Evolutionary conservation across 768 basidiomycete genomes (phyloP), one percentile per base, ranked within the genome.

Genomic region (Cystofilobasidium bisporidii): DNA sequence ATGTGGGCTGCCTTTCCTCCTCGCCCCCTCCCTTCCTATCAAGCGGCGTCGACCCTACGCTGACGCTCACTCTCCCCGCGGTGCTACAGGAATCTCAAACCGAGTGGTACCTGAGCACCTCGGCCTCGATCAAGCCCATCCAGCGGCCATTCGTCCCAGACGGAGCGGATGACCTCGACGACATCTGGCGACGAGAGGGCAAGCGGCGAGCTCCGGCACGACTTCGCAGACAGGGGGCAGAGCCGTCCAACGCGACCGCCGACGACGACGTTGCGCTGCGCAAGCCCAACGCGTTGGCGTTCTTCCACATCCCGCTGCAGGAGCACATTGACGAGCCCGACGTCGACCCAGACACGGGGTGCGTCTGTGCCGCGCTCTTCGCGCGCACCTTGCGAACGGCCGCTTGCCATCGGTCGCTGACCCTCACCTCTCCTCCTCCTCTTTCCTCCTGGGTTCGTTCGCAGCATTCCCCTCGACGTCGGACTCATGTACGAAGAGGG

Each of bases 241-340:
- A n/a, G n/a, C n/a, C n/a, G n/a, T n/a, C n/a, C n/a, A n/a, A n/a
- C n/a, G n/a, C 28, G n/a, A 40, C 26, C 30, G 24, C 22, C 36
- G 48, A 43, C 30, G 43, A 38, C 17, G 70, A 70, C 6, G 73
- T 71, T 28, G 81, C 80, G 64, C 80, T 92, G 3, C 89, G 88
- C 5, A 98, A 96, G 76, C 94, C 94, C 1, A 97, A 97, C 73
- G 94, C 91, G 0, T 76, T 98, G 72, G 89, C 91, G 87, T 96
- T 94, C 79, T 97, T 96, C 85, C 94, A 98, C 72, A 98, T 99
- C 57, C 94, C 94, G 61, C 74, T 97, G 87, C 89, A 74, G 26
- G 86, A 80, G 4, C 59, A 30, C 33, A 60, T 22, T 26, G 57
- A 30, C 36, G 10, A 62, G 0, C 47, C 50, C 5, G 66, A 68